Evolutionary conservation across 2,329 filamentous ascomycete genomes (phyloP).

Genomic region (Alternaria dauci): DNA sequence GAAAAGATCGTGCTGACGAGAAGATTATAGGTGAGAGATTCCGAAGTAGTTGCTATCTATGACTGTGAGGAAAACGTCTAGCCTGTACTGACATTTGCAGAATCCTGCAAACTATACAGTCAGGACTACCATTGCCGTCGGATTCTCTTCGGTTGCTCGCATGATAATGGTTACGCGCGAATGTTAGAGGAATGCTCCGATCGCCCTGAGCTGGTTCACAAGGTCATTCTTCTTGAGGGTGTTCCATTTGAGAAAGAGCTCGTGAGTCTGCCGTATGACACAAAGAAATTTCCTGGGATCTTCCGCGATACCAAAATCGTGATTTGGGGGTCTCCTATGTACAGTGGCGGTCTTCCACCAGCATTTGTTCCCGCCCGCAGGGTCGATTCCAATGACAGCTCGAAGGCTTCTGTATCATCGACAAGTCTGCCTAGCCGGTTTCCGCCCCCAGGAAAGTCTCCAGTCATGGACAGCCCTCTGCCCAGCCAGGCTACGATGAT

Average conservation of each 20-base stretch:
- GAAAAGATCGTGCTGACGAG: conserved; percentile 57
- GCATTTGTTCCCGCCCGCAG: conserved; percentile 5
- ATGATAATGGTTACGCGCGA: conserved; percentile 63
- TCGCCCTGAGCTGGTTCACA: conserved; percentile 55
- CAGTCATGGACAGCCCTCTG: conserved; percentile 32
- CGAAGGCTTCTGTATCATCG: conserved; percentile 29
- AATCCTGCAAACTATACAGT: conserved; percentile 63
- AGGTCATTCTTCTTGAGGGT: conserved; percentile 66
- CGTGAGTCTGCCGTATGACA: conserved; percentile 59
- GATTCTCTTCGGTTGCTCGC: conserved; percentile 67
- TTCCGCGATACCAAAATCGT: conserved; percentile 63
- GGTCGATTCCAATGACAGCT: conserved; percentile 2
- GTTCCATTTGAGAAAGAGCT: conserved; percentile 65
- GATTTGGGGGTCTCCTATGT: conserved; percentile 10
- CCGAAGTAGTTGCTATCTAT: not conserved
- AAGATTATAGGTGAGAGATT: conserved; percentile 58
- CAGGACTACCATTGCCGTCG: conserved; percentile 68
- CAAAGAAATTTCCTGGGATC: conserved; percentile 60
- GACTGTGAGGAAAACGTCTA: not conserved
- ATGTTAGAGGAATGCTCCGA: conserved; percentile 60
- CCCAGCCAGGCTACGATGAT: conserved; percentile 13
- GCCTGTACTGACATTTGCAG: conserved; percentile 44
- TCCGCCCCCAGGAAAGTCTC: conserved; percentile 31
- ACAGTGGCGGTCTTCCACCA: not conserved
- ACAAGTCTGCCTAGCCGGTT: conserved; percentile 38